These are phyloP conservation scores for Gamsiella multidivaricata DNA, from an alignment of 192 early-diverging fungal genomes.

Conservation along the genomic window DNA sequence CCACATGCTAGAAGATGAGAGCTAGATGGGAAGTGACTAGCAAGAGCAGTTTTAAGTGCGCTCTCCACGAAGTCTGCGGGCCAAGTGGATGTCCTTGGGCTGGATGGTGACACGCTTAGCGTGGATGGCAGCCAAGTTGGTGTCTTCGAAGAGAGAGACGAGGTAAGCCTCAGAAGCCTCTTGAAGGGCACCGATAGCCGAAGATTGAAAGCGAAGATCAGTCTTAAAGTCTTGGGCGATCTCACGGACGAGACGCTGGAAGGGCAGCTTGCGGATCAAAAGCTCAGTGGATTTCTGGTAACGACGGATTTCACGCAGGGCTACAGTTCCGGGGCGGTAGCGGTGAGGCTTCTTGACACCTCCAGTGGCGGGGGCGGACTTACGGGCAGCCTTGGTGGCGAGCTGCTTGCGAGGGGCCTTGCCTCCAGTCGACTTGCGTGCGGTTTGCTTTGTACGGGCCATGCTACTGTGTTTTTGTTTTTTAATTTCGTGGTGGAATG, in stretches of 20 bases:
- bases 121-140: conserved; percentile 99
- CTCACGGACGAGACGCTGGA: conserved; percentile 95
- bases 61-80: conserved; percentile 93
- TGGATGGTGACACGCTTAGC: conserved; percentile 99
- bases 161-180: conserved; percentile 98
- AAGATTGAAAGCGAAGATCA: conserved; percentile 98
- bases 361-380: conserved; percentile 88
- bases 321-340: no score
- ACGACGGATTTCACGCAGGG: conserved; percentile 90
- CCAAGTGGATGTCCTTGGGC: conserved; percentile 98
- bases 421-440: conserved; percentile 98
- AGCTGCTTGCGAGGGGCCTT: conserved; percentile 98
- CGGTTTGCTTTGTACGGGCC: conserved; percentile 87
- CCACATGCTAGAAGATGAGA: no score
- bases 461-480: conserved; percentile 32
- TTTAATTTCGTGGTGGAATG: no score
- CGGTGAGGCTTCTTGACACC: no score
- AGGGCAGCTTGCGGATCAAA: conserved; percentile 94
- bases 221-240: conserved; percentile 99
- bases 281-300: conserved; percentile 96
- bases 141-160: conserved; percentile 94
- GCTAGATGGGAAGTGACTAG: no score
- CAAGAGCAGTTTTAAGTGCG: conserved; percentile 82
- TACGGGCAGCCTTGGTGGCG: conserved; percentile 95
- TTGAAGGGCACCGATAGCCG: conserved; percentile 98